Evolutionary conservation across 163 green algal genomes (phyloP).

Genomic region (Chlamydomonas reinhardtii): DNA sequence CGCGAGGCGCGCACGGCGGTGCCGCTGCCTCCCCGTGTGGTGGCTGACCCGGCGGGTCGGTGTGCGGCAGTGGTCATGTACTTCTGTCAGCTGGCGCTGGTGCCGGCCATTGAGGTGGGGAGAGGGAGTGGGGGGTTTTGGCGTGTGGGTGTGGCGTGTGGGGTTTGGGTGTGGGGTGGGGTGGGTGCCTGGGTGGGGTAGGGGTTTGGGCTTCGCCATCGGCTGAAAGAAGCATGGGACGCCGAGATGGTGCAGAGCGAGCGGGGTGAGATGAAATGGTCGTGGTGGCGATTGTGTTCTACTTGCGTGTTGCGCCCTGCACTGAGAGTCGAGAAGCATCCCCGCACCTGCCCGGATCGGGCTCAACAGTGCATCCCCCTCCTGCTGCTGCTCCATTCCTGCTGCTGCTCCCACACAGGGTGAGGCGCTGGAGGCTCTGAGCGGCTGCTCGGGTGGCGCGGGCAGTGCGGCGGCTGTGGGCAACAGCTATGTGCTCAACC

Average conservation of each 20-base stretch:
- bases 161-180: background rate
- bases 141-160: background rate
- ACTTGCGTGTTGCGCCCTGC: no score
- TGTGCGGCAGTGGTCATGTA: slow-evolving; percentile 84
- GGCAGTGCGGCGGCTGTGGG: slow-evolving; percentile 57
- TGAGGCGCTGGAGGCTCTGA: slow-evolving; percentile 63
- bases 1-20: slow-evolving; percentile 33
- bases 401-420: slow-evolving; percentile 28
- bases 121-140: background rate
- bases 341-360: no score
- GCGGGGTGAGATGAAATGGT: no score
- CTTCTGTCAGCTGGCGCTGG: slow-evolving; percentile 79
- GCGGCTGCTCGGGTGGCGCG: background rate
- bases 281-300: no score
- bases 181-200: no score
- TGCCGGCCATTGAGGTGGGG: slow-evolving; percentile 76
- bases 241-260: no score
- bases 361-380: no score
- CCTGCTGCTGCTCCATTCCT: background rate
- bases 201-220: no score
- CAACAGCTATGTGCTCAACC: slow-evolving; percentile 84
- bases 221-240: no score
- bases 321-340: no score
- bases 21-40: slow-evolving; percentile 68
- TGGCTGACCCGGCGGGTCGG: slow-evolving; percentile 82